A percentile compares a stretch with the other conserved stretches of the same genome.
Conservation (phyloP, 805 yeast species). For the Yamadazyma laniorum region DNA sequence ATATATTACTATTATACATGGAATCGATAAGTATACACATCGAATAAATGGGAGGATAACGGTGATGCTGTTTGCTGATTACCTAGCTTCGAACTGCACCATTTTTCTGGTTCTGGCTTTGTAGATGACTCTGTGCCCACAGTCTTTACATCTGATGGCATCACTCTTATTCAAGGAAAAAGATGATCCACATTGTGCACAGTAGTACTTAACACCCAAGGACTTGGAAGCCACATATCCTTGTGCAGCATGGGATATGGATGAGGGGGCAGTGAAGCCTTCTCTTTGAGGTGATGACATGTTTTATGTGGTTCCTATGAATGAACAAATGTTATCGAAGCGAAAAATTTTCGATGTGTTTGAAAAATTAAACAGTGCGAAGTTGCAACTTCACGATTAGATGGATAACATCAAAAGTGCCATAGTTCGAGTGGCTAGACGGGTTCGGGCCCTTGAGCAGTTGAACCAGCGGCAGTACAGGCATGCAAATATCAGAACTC, state of each 20-base stretch:
- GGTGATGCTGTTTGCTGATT: no score
- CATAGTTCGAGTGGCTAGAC: conserved; percentile 6
- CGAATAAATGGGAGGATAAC: no score
- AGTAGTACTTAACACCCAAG: conserved; percentile 87
- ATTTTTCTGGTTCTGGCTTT: conserved; percentile 97
- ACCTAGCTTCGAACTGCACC: conserved; percentile 57
- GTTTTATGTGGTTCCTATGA: background rate
- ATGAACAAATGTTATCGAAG: background rate
- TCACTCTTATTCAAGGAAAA: conserved; percentile 88
- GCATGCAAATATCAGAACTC: no score
- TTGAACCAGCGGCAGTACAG: background rate
- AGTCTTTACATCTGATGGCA: conserved; percentile 96
- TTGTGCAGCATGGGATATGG: conserved; percentile 73
- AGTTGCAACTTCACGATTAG: background rate
- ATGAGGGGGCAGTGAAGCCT: conserved; percentile 82
- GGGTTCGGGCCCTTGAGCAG: conserved; percentile 5
- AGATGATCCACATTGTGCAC: conserved; percentile 93
- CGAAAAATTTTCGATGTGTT: conserved; percentile 5
- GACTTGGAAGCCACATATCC: conserved; percentile 65
- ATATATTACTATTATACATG: conserved; percentile 16
- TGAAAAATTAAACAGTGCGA: conserved; percentile 1
- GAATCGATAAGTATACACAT: no score
- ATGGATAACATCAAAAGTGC: conserved; percentile 10
- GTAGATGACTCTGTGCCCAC: conserved; percentile 96
- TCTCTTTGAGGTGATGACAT: conserved; percentile 66